These are phyloP conservation scores for Cydonia oblonga DNA, from an alignment of 331 rosid genomes.

Conservation along the genomic window DNA sequence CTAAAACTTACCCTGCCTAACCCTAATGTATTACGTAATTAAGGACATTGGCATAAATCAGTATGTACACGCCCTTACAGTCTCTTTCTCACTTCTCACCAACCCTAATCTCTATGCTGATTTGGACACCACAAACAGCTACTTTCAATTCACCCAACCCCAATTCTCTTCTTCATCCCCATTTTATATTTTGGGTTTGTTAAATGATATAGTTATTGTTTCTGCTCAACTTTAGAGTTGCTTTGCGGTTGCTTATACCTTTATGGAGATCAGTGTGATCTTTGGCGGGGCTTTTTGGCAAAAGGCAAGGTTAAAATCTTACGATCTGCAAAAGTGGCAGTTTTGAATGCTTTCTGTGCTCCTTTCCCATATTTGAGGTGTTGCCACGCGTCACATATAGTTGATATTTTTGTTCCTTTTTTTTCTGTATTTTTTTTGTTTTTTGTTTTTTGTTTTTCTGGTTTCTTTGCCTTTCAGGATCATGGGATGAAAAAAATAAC, in stretches of 20 bases:
- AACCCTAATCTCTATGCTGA: background rate
- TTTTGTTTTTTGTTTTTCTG: background rate
- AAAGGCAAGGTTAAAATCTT: background rate
- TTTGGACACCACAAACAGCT: background rate
- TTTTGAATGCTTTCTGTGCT: slow-evolving; percentile 9
- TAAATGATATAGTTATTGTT: background rate
- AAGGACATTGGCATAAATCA: background rate
- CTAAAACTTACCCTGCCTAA: background rate
- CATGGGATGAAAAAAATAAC: background rate
- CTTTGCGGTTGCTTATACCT: slow-evolving; percentile 9
- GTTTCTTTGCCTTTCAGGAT: background rate
- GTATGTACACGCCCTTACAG: background rate
- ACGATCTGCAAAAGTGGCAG: slow-evolving; percentile 11
- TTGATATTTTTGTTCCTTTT: background rate
- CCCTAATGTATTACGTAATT: background rate
- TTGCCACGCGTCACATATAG: slow-evolving; percentile 41
- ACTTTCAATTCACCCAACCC: background rate
- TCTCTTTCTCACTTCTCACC: too few relatives aligned
- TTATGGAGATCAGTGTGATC: slow-evolving; percentile 16
- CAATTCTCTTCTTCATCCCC: background rate
- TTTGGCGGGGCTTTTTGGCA: background rate
- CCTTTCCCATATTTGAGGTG: slow-evolving; percentile 30
- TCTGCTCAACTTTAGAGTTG: background rate
- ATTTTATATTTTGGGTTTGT: background rate
- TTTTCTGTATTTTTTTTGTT: background rate